Evolutionary conservation across 495 filamentous ascomycete species (phyloP).

Genomic region (Tirmania nivea): DNA sequence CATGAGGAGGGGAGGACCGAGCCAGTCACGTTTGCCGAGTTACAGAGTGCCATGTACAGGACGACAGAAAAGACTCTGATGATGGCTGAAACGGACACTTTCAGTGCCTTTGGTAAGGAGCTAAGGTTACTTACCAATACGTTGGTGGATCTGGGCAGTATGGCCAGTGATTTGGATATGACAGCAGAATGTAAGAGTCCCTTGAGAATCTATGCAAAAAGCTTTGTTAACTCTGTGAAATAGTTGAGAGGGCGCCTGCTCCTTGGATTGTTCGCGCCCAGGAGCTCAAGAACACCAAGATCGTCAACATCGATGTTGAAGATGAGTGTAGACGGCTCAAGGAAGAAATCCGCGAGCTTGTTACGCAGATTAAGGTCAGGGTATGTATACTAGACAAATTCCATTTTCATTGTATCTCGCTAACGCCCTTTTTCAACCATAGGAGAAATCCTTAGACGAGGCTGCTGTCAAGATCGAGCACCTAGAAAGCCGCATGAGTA

Average conservation of each 20-base stretch:
- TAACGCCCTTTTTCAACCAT: neutral
- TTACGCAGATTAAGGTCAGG: constrained; percentile 38
- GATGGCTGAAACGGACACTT: constrained; percentile 35
- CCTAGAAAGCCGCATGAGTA: constrained; percentile 58
- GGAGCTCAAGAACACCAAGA: constrained; percentile 56
- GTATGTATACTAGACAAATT: neutral
- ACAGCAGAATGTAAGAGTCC: constrained; percentile 41
- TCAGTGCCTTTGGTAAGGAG: constrained; percentile 44
- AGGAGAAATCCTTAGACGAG: constrained; percentile 44
- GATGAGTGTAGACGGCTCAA: constrained; percentile 53
- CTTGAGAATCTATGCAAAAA: neutral
- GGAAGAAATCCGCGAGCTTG: constrained; percentile 46
- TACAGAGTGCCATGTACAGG: constrained; percentile 38
- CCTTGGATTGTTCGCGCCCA: constrained; percentile 73
- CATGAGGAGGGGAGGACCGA: constrained; percentile 48
- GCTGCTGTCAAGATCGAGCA: constrained; percentile 78
- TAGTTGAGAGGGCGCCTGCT: constrained; percentile 41
- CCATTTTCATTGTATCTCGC: neutral
- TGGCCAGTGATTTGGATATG: constrained; percentile 52
- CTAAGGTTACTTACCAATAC: constrained; percentile 41
- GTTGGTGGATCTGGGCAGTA: constrained; percentile 48
- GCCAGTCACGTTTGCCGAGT: constrained; percentile 41
- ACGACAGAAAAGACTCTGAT: constrained; percentile 30
- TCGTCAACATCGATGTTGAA: constrained; percentile 56
- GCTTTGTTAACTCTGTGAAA: neutral